A percentile compares a stretch with the other conserved stretches of the same genome.
These are phyloP conservation scores for Magnolia officinalis DNA, from an alignment of 164 flowering plant species.

Conservation along the genomic window DNA sequence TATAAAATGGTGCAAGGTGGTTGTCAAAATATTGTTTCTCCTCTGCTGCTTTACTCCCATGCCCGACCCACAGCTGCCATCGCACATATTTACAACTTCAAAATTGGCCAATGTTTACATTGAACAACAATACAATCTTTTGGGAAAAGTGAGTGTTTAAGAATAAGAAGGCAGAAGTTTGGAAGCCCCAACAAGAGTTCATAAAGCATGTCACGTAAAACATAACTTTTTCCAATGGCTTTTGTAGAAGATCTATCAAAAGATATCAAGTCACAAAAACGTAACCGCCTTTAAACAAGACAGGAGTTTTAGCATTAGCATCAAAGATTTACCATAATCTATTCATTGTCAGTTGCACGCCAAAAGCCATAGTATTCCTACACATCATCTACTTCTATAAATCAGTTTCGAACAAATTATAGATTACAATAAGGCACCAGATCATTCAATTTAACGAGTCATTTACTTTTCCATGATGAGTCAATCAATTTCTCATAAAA, in stretches of 20 bases:
- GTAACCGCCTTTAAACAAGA: not conserved
- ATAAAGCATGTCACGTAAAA: not conserved
- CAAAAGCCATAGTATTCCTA: not conserved
- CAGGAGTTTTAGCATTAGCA: not conserved
- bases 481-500: not conserved
- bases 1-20: slow-evolving; percentile 93
- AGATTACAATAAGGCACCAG: no score
- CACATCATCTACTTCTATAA: no score
- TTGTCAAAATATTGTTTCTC: slow-evolving; percentile 89
- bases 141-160: not conserved
- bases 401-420: no score
- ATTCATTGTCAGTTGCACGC: not conserved
- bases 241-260: not conserved
- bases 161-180: not conserved
- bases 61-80: slow-evolving; percentile 98
- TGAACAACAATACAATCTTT: not conserved
- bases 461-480: not conserved
- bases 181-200: not conserved
- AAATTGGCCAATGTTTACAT: not conserved
- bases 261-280: no score
- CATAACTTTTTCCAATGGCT: not conserved
- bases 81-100: not conserved
- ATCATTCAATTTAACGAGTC: no score
- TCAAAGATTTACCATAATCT: not conserved
- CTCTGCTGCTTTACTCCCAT: slow-evolving; percentile 89